phyloP scores from a whole-genome alignment of 805 yeast species.

The Metschnikowia gelsemii region DNA sequence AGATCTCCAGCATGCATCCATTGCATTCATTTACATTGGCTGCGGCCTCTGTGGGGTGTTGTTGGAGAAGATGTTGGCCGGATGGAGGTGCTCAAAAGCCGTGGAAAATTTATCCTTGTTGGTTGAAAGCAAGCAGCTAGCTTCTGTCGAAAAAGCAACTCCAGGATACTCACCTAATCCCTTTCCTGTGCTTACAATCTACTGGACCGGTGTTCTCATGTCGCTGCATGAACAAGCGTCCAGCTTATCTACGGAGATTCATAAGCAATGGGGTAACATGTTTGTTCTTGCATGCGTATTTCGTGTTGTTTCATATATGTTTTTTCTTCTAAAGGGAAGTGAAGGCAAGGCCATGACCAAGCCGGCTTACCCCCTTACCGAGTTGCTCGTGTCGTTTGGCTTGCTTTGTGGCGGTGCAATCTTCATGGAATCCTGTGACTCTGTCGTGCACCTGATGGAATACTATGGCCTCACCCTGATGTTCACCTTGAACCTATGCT shows the following conservation, averaged over 20 bases:
- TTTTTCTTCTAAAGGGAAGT: conserved; percentile 44
- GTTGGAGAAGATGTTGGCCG: conserved; percentile 62
- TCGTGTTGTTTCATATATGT: conserved; percentile 61
- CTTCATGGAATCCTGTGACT: conserved; percentile 90
- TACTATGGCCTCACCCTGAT: conserved; percentile 80
- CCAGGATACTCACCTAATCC: conserved; percentile 92
- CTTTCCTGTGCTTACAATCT: conserved; percentile 88
- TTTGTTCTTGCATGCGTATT: conserved; percentile 80
- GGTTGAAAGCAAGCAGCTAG: conserved; percentile 11
- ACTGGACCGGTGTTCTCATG: conserved; percentile 96
- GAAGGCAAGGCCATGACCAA: conserved; percentile 24
- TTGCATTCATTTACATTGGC: conserved; percentile 89
- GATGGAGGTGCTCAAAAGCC: conserved; percentile 56
- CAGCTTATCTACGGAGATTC: conserved; percentile 71
- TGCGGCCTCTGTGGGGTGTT: conserved; percentile 89
- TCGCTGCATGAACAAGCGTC: conserved; percentile 91
- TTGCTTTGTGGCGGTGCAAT: conserved; percentile 85
- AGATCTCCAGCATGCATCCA: conserved; percentile 85
- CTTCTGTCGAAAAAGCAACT: conserved; percentile 33
- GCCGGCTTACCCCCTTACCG: conserved; percentile 75
- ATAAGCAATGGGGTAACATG: conserved; percentile 89
- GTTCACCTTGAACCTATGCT: conserved; percentile 86
- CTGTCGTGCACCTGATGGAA: conserved; percentile 76
- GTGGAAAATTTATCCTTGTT: conserved; percentile 18
- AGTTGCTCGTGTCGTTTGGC: conserved; percentile 74